Percentiles rank a stretch among this genome's conserved stretches.
These are phyloP conservation scores for Linum usitatissimum DNA, from an alignment of 345 rosid species.

Conservation along the genomic window DNA sequence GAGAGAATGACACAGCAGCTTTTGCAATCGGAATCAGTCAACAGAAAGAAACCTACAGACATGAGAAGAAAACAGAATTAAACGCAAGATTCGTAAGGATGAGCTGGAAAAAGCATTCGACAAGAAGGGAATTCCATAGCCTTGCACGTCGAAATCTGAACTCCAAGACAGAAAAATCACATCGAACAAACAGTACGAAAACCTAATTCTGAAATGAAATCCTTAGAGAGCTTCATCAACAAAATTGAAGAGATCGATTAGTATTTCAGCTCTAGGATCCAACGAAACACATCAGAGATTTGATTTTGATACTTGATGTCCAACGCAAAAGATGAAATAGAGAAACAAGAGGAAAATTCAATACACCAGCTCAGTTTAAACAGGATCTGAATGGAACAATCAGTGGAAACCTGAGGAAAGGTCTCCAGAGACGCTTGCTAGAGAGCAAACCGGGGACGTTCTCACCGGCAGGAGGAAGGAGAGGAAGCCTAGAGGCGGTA, in stretches of 20 bases:
- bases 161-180: background rate
- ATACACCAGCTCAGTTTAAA: background rate
- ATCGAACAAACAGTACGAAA: background rate
- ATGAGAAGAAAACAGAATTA: background rate
- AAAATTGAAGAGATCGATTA: background rate
- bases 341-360: background rate
- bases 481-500: background rate
- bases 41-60: background rate
- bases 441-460: background rate
- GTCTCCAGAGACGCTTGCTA: background rate
- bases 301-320: background rate
- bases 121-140: too few relatives aligned
- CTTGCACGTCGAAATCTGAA: too few relatives aligned
- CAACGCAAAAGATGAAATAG: background rate
- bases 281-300: background rate
- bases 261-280: background rate
- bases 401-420: background rate
- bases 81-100: background rate
- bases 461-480: background rate
- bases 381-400: background rate
- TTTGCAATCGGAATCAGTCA: background rate
- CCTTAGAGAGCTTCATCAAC: background rate
- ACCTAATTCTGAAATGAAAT: background rate
- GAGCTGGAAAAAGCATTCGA: background rate
- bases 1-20: background rate